Evolutionary conservation across 2,329 filamentous ascomycete genomes (phyloP), one percentile per base, ranked within the genome.

Genomic region (Fusarium dimerum): DNA sequence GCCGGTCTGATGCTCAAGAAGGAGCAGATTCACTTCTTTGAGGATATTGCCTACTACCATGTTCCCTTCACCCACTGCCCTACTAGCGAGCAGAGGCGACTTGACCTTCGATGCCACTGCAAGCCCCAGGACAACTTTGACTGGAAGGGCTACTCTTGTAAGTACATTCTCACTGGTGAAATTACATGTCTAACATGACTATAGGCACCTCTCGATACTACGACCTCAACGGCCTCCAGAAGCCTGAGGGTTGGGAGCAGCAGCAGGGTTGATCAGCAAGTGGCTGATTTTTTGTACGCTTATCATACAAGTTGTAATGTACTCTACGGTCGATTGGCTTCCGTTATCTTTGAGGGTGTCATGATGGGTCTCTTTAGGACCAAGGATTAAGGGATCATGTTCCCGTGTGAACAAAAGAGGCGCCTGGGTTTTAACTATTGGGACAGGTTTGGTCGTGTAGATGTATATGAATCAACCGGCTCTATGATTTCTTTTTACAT

Each of bases 81-180:
- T 3, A 96, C 92, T 1, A 89, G 88, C 49, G 91, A 97, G 75
- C 82, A 96, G 75, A 85, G 83, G 48, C 85, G 92, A 60, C 73
- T 92, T 50, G 88, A 96, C 61, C 84, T 93, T 62, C 92, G 90
- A 71, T 99, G 94, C 74, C 88, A 92, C 73, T 99, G 94, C 77
- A 92, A 99, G 68, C 93, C 94, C 8, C 87, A 88, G 67, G 90
- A 97, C 54, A 99, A 99, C 78, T 99, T 99, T 79, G 94, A 99
- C 75, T 99, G 95, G 95, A 97, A 96, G 75, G 89, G 90, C 47
- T 97, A 97, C 72, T 96, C 91, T 71, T 97, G 92, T 95, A 84
- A 79, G 90, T 20, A 36, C 43, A 36, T 12, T 9, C 6, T 26
- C 2, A 3, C 12, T 9, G 6, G 15, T 15, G 40, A 12, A 43